Evolutionary conservation across 257 asterid species (phyloP).

Genomic region (Solanum infundibuliforme): DNA sequence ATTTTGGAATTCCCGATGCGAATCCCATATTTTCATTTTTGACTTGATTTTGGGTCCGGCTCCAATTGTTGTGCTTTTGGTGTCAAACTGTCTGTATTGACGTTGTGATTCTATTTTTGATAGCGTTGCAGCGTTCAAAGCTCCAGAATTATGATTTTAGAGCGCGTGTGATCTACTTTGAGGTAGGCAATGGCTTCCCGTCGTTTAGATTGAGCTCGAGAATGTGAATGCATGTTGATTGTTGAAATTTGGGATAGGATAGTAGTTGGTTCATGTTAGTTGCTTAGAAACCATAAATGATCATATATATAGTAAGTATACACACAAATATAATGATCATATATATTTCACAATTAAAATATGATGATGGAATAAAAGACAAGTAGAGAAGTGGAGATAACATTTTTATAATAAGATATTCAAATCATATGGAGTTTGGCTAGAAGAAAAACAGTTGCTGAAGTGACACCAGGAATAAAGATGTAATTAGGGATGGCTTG

Average conservation of each 20-base stretch:
- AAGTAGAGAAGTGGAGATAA: background rate
- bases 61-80: background rate
- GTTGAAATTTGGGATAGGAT: background rate
- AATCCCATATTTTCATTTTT: background rate
- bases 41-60: background rate
- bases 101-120: background rate
- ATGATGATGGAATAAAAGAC: background rate
- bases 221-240: background rate
- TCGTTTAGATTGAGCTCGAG: background rate
- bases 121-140: no score
- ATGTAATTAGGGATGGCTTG: slow-evolving; percentile 34
- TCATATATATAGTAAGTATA: background rate
- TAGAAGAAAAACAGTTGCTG: slow-evolving; percentile 48
- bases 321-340: background rate
- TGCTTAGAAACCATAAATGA: background rate
- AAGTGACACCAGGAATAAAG: slow-evolving; percentile 58
- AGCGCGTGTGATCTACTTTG: background rate
- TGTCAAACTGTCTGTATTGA: background rate
- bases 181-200: background rate
- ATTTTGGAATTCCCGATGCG: no score
- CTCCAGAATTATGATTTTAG: background rate
- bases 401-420: background rate
- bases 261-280: background rate
- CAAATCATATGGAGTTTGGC: slow-evolving; percentile 48
- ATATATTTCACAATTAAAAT: background rate